Percentiles rank a stretch among this genome's conserved stretches.
phyloP scores from a whole-genome alignment of 495 filamentous ascomycete genomes.

The Cudoniella acicularis region DNA sequence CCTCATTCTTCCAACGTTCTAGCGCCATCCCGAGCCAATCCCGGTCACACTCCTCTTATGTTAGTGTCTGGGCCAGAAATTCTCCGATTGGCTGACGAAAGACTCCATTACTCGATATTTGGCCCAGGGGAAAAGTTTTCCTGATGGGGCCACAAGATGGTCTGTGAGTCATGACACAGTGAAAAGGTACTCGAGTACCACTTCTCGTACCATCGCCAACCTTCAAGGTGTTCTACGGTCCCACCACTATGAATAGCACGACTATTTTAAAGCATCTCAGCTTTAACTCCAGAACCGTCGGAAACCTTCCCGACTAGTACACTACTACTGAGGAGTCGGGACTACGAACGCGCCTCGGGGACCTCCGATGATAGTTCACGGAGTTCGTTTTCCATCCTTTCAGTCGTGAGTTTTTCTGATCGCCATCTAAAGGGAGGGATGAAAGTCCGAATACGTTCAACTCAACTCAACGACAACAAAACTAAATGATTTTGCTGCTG shows the following conservation, averaged over 20 bases:
- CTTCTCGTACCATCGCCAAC: not conserved
- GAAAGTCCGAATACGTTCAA: no score
- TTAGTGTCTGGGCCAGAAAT: not conserved
- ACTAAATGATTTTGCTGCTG: no score
- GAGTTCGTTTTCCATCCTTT: no score
- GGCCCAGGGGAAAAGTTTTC: not conserved
- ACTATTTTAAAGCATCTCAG: not conserved
- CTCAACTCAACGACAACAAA: no score
- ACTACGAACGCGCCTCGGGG: not conserved
- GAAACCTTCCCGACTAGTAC: not conserved
- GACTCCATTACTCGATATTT: not conserved
- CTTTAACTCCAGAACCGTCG: not conserved
- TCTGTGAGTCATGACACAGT: not conserved
- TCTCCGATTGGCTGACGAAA: not conserved
- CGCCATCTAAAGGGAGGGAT: no score
- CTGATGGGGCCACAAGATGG: not conserved
- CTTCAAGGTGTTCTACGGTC: not conserved
- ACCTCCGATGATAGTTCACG: no score
- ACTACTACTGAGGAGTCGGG: no score
- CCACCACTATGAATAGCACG: not conserved
- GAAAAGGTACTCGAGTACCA: not conserved
- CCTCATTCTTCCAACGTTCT: not conserved
- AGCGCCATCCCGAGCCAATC: not conserved
- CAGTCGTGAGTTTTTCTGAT: no score
- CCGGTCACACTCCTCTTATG: not conserved